phyloP scores from a whole-genome alignment of 352 stramenopile species.

The Pythium oligandrum region DNA sequence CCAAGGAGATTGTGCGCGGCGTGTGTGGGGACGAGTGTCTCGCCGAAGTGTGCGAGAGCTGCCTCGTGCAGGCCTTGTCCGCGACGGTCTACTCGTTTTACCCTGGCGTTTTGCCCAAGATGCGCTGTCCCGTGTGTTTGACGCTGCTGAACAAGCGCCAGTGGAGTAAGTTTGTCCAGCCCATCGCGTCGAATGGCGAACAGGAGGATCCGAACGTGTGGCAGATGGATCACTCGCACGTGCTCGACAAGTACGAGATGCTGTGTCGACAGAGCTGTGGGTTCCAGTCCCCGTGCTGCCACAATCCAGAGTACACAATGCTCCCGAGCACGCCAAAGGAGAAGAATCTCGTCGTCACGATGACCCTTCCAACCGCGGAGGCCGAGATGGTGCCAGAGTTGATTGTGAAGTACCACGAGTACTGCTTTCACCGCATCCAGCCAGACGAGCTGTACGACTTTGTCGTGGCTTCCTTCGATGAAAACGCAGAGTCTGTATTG shows the following conservation, averaged over 20 bases:
- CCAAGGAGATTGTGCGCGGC: slow-evolving; percentile 23
- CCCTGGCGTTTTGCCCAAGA: slow-evolving; percentile 52
- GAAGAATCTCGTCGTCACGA: slow-evolving; percentile 3
- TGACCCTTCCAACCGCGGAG: slow-evolving; percentile 11
- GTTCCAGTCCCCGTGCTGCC: slow-evolving; percentile 58
- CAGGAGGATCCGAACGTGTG: slow-evolving; percentile 4
- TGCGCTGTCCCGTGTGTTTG: slow-evolving; percentile 60
- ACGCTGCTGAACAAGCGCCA: slow-evolving; percentile 43
- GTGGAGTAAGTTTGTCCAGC: slow-evolving; percentile 32
- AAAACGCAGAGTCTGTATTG: slow-evolving; percentile 19
- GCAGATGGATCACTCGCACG: slow-evolving; percentile 31
- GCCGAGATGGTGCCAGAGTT: slow-evolving; percentile 18
- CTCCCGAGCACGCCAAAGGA: slow-evolving; percentile 18
- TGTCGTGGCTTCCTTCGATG: slow-evolving; percentile 20
- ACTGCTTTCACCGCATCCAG: slow-evolving; percentile 35
- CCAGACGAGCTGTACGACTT: slow-evolving; percentile 29
- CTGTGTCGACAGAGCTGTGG: slow-evolving; percentile 54
- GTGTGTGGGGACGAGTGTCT: slow-evolving; percentile 37
- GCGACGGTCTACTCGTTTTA: slow-evolving; percentile 58
- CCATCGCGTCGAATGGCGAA: slow-evolving; percentile 1
- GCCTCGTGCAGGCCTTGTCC: slow-evolving; percentile 45
- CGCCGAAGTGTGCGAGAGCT: slow-evolving; percentile 34
- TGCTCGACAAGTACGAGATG: slow-evolving; percentile 54
- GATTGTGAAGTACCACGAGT: slow-evolving; percentile 19
- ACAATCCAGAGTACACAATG: slow-evolving; percentile 56